Percentiles rank a stretch among this genome's conserved stretches.
These are phyloP conservation scores for Populus tomentosa DNA, from an alignment of 441 rosid species.

Conservation along the genomic window DNA sequence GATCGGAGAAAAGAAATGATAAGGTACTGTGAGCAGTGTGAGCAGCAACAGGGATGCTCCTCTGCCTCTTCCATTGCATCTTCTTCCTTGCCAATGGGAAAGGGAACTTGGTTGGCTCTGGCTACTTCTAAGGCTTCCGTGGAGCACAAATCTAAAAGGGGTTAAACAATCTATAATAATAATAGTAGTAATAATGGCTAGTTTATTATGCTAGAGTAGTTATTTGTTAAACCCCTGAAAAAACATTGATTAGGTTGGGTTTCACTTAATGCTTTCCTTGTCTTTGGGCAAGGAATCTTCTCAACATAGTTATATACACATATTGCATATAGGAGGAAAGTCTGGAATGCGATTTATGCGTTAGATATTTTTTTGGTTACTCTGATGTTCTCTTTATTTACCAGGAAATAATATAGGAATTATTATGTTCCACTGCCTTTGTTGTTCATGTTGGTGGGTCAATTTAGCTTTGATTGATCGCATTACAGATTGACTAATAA, in stretches of 20 bases:
- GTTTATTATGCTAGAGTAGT: neutral
- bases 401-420: too few species aligned
- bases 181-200: neutral
- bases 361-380: too few species aligned
- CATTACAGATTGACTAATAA: neutral
- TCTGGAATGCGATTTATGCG: too few species aligned
- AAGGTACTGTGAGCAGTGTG: slow-evolving; percentile 1
- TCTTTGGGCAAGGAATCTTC: too few species aligned
- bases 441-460: neutral
- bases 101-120: slow-evolving; percentile 37
- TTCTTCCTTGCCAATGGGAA: slow-evolving; percentile 12
- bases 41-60: slow-evolving; percentile 15
- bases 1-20: slow-evolving; percentile 9
- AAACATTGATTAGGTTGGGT: too few species aligned
- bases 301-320: too few species aligned
- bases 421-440: too few species aligned
- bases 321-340: too few species aligned
- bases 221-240: neutral
- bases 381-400: too few species aligned
- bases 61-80: slow-evolving; percentile 17
- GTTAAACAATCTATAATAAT: neutral
- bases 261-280: too few species aligned
- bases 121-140: slow-evolving; percentile 21
- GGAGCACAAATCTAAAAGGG: slow-evolving; percentile 18
- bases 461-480: neutral